phyloP scores from a whole-genome alignment of 805 yeast genomes.

The Saturnispora dispora region DNA sequence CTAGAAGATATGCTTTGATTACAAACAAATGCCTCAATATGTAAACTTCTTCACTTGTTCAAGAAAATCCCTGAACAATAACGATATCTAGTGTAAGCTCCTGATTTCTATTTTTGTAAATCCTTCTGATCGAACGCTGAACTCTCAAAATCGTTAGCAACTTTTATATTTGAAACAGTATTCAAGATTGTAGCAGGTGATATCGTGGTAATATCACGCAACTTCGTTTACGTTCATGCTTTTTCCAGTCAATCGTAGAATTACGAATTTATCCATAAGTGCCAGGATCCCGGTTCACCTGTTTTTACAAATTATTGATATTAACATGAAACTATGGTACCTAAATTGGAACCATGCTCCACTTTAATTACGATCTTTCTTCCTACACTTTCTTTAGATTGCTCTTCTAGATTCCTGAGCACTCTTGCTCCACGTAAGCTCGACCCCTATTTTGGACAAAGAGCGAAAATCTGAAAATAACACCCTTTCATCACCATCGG shows the following conservation, averaged over 20 bases:
- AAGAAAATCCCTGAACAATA: background rate
- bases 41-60: background rate
- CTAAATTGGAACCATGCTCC: too few species aligned
- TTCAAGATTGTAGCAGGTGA: background rate
- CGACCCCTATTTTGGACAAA: background rate
- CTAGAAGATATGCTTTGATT: too few species aligned
- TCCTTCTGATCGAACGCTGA: background rate
- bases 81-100: background rate
- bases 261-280: background rate
- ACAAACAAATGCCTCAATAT: too few species aligned
- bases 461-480: background rate
- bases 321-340: too few species aligned
- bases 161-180: too few species aligned
- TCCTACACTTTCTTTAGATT: background rate
- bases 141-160: too few species aligned
- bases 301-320: too few species aligned
- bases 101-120: background rate
- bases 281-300: background rate
- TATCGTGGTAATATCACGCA: background rate
- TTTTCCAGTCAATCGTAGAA: background rate
- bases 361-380: background rate
- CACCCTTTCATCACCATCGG: background rate
- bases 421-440: background rate
- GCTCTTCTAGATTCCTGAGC: background rate
- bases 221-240: background rate